A percentile compares a stretch with the other conserved stretches of the same genome.
phyloP scores from a whole-genome alignment of 176 grass and related monocot genomes.

The Oryza officinalis region DNA sequence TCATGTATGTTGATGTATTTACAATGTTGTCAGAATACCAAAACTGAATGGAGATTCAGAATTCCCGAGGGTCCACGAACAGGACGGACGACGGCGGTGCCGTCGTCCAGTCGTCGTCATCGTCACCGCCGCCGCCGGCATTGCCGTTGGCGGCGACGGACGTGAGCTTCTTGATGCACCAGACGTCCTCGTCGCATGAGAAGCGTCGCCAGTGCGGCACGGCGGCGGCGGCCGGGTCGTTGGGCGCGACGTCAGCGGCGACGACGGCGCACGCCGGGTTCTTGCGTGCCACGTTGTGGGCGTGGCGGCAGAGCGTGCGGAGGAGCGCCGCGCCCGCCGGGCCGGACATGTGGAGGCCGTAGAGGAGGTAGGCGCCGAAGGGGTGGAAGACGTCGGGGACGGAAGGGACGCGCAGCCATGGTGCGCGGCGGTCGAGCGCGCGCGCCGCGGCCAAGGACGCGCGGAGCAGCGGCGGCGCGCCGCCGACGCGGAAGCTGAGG shows the following conservation, averaged over 20 bases:
- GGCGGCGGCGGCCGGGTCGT: slow-evolving; percentile 48
- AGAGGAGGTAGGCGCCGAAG: slow-evolving; percentile 72
- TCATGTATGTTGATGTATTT: slow-evolving; percentile 36
- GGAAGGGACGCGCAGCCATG: slow-evolving; percentile 65
- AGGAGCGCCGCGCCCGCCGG: slow-evolving; percentile 49
- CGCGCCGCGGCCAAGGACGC: slow-evolving; percentile 57
- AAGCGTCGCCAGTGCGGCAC: slow-evolving; percentile 61
- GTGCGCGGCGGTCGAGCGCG: slow-evolving; percentile 49
- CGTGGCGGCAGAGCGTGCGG: slow-evolving; percentile 50
- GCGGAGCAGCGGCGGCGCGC: slow-evolving; percentile 34
- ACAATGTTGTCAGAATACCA: slow-evolving; percentile 30
- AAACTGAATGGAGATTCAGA: slow-evolving; percentile 40
- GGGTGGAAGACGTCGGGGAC: slow-evolving; percentile 67
- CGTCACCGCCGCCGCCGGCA: not conserved
- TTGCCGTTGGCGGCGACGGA: not conserved
- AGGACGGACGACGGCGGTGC: slow-evolving; percentile 30
- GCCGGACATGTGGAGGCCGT: slow-evolving; percentile 67
- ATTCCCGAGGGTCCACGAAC: slow-evolving; percentile 81
- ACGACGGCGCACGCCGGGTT: slow-evolving; percentile 58
- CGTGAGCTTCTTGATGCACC: slow-evolving; percentile 64
- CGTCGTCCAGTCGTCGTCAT: slow-evolving; percentile 46
- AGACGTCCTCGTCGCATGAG: slow-evolving; percentile 70
- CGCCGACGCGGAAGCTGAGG: slow-evolving; percentile 58
- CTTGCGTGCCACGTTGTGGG: slow-evolving; percentile 61
- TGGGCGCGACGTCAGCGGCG: slow-evolving; percentile 50